Evolutionary conservation across 176 grass and related monocot genomes (phyloP), one percentile per base, ranked within the genome.

Genomic region (Musa schizocarpa): DNA sequence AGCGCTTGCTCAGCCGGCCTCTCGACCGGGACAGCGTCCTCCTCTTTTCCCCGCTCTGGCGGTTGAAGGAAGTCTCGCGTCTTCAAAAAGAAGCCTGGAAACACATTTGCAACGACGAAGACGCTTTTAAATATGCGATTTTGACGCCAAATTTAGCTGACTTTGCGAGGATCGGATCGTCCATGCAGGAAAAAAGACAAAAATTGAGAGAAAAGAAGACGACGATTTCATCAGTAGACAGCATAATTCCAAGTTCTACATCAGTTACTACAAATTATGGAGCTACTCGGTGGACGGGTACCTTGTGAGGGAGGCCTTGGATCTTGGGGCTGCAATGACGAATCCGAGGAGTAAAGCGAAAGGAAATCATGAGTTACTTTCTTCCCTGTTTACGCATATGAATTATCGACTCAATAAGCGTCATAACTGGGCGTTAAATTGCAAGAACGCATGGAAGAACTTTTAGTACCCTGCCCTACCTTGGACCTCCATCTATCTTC

Each of bases 361-460:
- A 79, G 77, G 24, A 79, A 79, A 69, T 79, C 77, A 53, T 79
- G 64, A 54, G 77, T 70, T 59, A 53, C 66, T 69, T 79, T 79
- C 52, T 79, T 79, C 10, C 77, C 77, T 79, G 77, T 10, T 43
- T 43, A 43, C 34, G 10, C 1, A 63, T 9, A 9, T 63, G 22
- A n/a, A n/a, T n/a, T 13, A 12, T 14, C 14, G 29, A 50, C 24
- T 13, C 16, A 68, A 11, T 12, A 68, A 17, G 1, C n/a, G 2
- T 61, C 8, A 20, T 61, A 16, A 61, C 7, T 61, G 16, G 3
- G 13, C 13, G 2, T 61, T 16, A 61, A 61, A 61, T 6, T 6
- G n/a, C 12, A 16, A 13, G 13, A 6, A 13, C 13, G 57, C 57
- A 6, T 13, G n/a, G 13, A 61, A n/a, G n/a, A 61, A 16, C n/a